Conservation (phyloP, 2,329 filamentous ascomycete species). For the Akanthomyces dipterigenus region DNA sequence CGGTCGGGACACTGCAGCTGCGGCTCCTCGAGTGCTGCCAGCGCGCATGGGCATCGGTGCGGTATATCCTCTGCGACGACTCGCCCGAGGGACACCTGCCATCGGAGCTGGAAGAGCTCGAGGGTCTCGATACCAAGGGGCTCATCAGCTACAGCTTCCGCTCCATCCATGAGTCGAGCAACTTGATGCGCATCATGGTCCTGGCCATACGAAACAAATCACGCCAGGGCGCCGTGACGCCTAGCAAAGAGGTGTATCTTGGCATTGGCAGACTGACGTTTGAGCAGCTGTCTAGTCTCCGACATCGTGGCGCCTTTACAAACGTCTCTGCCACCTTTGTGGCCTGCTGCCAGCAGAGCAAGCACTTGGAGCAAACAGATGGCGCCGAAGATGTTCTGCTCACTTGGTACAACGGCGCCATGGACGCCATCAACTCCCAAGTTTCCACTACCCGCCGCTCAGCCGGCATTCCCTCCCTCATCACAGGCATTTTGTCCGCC, state of each 20-base stretch:
- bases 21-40: constrained; percentile 55
- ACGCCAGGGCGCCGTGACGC: constrained; percentile 37
- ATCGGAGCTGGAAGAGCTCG: constrained; percentile 65
- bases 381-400: constrained; percentile 44
- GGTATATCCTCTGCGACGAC: constrained; percentile 78
- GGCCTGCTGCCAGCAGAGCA: constrained; percentile 63
- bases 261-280: constrained; percentile 70
- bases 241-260: constrained; percentile 49
- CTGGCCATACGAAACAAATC: constrained; percentile 44
- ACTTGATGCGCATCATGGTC: constrained; percentile 60
- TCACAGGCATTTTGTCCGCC: constrained; percentile 72
- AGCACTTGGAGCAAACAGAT: constrained; percentile 34
- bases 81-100: constrained; percentile 85
- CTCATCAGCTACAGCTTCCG: constrained; percentile 92
- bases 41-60: constrained; percentile 71
- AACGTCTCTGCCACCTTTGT: constrained; percentile 86
- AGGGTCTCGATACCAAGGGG: constrained; percentile 76
- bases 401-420: constrained; percentile 65
- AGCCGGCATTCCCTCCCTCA: constrained; percentile 81
- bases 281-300: constrained; percentile 70
- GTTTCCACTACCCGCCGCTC: constrained; percentile 82
- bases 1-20: constrained; percentile 37
- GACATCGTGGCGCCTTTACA: constrained; percentile 89
- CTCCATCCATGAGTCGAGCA: constrained; percentile 87
- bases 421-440: constrained; percentile 66